These are phyloP conservation scores for Vachellia pachyceras DNA, from an alignment of 306 rosid genomes.

Conservation along the genomic window DNA sequence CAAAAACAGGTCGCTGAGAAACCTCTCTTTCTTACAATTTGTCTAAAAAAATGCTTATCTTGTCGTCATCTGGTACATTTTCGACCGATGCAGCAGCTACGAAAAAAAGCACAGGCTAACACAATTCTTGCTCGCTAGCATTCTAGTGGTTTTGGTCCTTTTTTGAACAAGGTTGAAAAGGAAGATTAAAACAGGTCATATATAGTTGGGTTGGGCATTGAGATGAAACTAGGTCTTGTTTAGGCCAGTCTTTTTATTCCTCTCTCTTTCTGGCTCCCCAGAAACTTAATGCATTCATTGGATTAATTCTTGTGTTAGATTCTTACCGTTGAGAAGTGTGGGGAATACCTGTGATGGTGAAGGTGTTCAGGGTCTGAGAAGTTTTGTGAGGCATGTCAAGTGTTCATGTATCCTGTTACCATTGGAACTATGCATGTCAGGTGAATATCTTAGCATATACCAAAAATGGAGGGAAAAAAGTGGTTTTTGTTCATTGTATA, in stretches of 20 bases:
- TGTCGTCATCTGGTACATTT: conserved; percentile 42
- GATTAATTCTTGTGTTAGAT: conserved; percentile 90
- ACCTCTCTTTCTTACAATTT: conserved; percentile 20
- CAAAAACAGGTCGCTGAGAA: conserved; percentile 83
- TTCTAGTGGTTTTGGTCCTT: conserved; percentile 58
- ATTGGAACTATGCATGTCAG: conserved; percentile 41
- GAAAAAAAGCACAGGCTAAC: conserved; percentile 60
- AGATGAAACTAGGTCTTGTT: conserved; percentile 63
- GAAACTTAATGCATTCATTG: conserved; percentile 78
- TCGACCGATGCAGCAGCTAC: conserved; percentile 49
- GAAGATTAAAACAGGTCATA: conserved; percentile 45
- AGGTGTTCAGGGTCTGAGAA: conserved; percentile 51
- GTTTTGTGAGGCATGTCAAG: conserved; percentile 51
- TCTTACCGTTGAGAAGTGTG: conserved; percentile 69
- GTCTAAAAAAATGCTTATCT: conserved; percentile 37
- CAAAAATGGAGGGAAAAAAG: conserved; percentile 20
- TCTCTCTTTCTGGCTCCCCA: neutral
- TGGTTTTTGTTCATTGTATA: conserved; percentile 36
- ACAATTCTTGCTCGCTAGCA: conserved; percentile 74
- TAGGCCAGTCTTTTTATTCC: conserved; percentile 48
- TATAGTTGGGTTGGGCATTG: conserved; percentile 66
- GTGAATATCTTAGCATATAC: conserved; percentile 38
- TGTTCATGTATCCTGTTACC: conserved; percentile 31
- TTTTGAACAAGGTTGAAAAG: conserved; percentile 43
- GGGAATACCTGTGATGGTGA: conserved; percentile 58